Conservation (phyloP, 805 yeast species). For the Priceomyces castillae region DNA sequence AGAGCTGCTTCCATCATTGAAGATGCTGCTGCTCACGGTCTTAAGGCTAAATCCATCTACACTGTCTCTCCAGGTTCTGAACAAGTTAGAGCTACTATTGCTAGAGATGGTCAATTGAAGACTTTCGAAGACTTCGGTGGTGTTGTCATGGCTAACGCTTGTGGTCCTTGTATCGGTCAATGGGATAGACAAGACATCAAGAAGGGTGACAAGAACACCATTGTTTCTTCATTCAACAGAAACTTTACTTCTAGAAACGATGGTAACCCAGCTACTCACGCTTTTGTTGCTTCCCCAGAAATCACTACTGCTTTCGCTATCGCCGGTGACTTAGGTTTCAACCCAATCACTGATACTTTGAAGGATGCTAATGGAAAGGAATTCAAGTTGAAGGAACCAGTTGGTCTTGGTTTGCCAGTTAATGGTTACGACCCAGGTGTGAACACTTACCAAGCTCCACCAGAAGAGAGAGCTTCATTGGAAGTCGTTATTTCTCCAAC, state of each 20-base stretch:
- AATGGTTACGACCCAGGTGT: conserved; percentile 91
- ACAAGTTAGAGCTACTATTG: conserved; percentile 97
- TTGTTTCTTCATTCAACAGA: conserved; percentile 96
- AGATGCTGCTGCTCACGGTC: conserved; percentile 88
- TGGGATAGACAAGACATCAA: conserved; percentile 95
- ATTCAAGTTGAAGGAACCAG: conserved; percentile 84
- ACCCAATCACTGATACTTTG: conserved; percentile 90
- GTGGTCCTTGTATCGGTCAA: conserved; percentile 99
- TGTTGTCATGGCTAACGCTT: conserved; percentile 92
- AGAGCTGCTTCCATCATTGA: conserved; percentile 90
- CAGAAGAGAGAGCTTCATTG: conserved; percentile 75
- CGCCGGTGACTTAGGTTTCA: conserved; percentile 94
- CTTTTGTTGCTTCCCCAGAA: conserved; percentile 96
- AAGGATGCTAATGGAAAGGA: conserved; percentile 86
- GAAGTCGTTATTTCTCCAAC: conserved; percentile 77
- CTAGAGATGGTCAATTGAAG: conserved; percentile 88
- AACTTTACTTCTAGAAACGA: conserved; percentile 97
- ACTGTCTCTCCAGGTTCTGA: conserved; percentile 98
- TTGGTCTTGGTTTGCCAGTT: conserved; percentile 86
- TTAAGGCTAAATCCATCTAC: conserved; percentile 87
- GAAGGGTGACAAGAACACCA: conserved; percentile 94
- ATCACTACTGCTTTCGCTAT: conserved; percentile 93
- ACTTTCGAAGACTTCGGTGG: conserved; percentile 92
- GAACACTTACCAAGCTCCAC: conserved; percentile 97
- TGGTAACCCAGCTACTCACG: conserved; percentile 96